These are phyloP conservation scores for Leucaena leucocephala DNA, from an alignment of 306 rosid species.

Conservation along the genomic window DNA sequence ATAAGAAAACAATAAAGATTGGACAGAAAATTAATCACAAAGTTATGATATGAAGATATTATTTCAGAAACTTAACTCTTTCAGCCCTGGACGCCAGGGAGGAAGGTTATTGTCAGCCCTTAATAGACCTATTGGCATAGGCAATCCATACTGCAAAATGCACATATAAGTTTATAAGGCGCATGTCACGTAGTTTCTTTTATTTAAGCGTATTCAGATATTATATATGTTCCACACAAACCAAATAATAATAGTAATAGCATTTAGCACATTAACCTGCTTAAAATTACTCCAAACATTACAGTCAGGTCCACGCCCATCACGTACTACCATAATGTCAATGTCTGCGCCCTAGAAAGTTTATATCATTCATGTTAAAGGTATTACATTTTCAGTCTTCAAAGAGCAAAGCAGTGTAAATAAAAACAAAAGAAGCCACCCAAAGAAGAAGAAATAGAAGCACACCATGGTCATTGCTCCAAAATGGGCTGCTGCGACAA, in stretches of 20 bases:
- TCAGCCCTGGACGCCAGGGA: slow-evolving; percentile 90
- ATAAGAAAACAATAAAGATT: not conserved
- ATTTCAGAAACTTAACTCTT: slow-evolving; percentile 59
- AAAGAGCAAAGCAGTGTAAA: slow-evolving; percentile 18
- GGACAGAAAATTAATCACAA: slow-evolving; percentile 3
- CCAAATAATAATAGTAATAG: slow-evolving; percentile 22
- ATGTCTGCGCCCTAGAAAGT: slow-evolving; percentile 92
- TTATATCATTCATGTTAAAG: slow-evolving; percentile 39
- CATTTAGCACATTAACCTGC: slow-evolving; percentile 64
- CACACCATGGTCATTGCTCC: slow-evolving; percentile 97
- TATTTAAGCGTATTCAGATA: slow-evolving; percentile 20
- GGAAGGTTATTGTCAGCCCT: slow-evolving; percentile 99
- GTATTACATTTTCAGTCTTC: slow-evolving; percentile 25
- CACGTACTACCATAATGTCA: slow-evolving; percentile 96
- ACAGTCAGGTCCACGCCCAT: slow-evolving; percentile 97
- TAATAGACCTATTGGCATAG: slow-evolving; percentile 73
- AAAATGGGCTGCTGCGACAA: slow-evolving; percentile 89
- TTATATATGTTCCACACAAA: slow-evolving; percentile 18
- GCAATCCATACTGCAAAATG: slow-evolving; percentile 83
- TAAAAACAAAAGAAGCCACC: not conserved
- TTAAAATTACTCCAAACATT: slow-evolving; percentile 98
- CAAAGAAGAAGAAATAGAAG: slow-evolving; percentile 27
- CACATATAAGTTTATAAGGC: slow-evolving; percentile 34
- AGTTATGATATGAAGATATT: slow-evolving; percentile 9
- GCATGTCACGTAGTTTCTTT: slow-evolving; percentile 2